Evolutionary conservation across 2,329 filamentous ascomycete species (phyloP).

Genomic region (Trichoderma koningiopsis): DNA sequence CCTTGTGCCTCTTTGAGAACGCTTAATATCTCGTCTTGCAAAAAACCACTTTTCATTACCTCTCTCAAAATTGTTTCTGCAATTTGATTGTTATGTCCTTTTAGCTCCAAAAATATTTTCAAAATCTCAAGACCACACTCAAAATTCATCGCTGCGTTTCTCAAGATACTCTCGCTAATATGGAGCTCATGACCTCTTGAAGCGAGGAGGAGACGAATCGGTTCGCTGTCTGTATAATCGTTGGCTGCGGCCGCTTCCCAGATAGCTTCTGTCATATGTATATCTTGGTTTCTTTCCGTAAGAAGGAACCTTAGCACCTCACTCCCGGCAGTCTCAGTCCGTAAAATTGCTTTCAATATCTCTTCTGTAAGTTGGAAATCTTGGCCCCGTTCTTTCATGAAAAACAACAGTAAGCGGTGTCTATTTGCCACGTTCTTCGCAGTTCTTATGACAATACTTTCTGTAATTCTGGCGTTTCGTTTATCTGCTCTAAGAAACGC

Average conservation of each 20-base stretch:
- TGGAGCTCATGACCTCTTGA: background rate
- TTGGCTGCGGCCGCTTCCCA: too few relatives aligned
- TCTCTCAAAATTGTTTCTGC: too few relatives aligned
- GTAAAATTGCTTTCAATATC: background rate
- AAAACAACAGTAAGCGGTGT: background rate
- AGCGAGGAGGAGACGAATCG: background rate
- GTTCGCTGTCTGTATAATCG: too few relatives aligned
- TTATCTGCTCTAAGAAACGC: background rate
- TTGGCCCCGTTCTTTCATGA: background rate
- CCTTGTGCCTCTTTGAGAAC: too few relatives aligned
- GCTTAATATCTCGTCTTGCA: too few relatives aligned
- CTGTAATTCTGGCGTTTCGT: background rate
- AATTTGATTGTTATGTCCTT: too few relatives aligned
- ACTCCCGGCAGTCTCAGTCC: fast-evolving
- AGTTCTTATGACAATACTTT: background rate
- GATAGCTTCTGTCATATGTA: background rate
- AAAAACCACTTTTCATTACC: too few relatives aligned
- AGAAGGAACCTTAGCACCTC: background rate
- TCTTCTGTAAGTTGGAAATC: background rate
- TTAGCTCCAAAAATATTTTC: too few relatives aligned
- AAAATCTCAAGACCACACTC: too few relatives aligned
- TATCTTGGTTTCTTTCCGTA: background rate
- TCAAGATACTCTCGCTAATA: background rate
- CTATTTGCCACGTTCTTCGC: background rate
- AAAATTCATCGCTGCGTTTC: too few relatives aligned